Conservation (phyloP, 1,139 yeast species). For the Magnusiomyces magnusii region DNA sequence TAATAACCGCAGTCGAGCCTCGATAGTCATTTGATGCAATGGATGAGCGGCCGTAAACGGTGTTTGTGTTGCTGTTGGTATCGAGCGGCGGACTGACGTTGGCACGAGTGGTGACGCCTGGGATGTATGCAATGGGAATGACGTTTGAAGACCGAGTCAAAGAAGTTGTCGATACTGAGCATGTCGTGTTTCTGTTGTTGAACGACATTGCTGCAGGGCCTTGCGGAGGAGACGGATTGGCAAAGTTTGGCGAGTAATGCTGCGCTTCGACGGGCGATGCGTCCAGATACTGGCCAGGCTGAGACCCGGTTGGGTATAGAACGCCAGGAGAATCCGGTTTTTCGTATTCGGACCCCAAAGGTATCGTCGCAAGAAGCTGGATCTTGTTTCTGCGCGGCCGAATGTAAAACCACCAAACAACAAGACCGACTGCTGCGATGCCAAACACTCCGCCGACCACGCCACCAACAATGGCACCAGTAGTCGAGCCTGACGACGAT, state of each 20-base stretch:
- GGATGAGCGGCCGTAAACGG: conserved; percentile 21
- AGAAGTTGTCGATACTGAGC: conserved; percentile 10
- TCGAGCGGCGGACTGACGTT: conserved; percentile 1
- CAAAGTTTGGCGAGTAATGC: not conserved
- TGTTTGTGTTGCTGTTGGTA: conserved; percentile 3
- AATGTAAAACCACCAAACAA: not conserved
- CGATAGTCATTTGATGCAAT: conserved; percentile 30
- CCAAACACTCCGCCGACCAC: conserved; percentile 6
- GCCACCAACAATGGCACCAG: conserved; percentile 37
- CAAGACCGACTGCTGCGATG: not conserved
- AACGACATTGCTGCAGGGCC: not conserved
- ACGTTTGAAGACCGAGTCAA: conserved; percentile 74
- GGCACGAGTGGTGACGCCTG: conserved; percentile 52
- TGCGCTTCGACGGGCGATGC: too few species aligned
- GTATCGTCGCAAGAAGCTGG: not conserved
- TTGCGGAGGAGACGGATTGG: not conserved
- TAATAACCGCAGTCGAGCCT: conserved; percentile 29
- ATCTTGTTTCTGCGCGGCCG: not conserved
- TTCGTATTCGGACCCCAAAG: too few species aligned
- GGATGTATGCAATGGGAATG: conserved; percentile 89
- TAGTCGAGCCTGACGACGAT: conserved; percentile 7
- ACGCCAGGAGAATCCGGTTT: too few species aligned
- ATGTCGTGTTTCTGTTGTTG: not conserved
- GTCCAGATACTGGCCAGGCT: too few species aligned
- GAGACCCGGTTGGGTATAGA: too few species aligned